phyloP scores from a whole-genome alignment of 495 filamentous ascomycete species.

The Usnea hakonensis region DNA sequence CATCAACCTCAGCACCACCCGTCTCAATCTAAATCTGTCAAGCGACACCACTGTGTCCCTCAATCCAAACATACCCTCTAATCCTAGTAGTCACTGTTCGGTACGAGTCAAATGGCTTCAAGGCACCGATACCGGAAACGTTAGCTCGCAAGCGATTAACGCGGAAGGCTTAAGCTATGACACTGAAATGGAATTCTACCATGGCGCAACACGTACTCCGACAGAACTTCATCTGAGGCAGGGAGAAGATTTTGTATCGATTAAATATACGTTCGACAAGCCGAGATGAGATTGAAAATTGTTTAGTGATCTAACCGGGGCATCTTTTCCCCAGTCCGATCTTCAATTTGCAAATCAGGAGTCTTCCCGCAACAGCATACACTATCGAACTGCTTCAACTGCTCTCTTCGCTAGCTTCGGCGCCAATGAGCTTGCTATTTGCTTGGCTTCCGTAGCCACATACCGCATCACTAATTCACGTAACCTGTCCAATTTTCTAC shows the following conservation, averaged over 20 bases:
- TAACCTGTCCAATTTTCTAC: too few relatives aligned
- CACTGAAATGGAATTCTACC: slow-evolving; percentile 20
- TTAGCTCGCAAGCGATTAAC: slow-evolving; percentile 17
- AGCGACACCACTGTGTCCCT: slow-evolving; percentile 6
- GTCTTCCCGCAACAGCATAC: too few relatives aligned
- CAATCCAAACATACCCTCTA: slow-evolving; percentile 18
- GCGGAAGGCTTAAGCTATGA: slow-evolving; percentile 18
- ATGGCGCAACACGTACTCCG: slow-evolving; percentile 18
- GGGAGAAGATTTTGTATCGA: slow-evolving; percentile 21
- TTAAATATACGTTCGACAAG: slow-evolving; percentile 18
- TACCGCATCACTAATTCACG: too few relatives aligned
- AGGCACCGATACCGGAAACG: slow-evolving; percentile 11
- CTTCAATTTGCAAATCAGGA: too few relatives aligned
- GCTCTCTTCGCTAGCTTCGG: too few relatives aligned
- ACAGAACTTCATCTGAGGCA: slow-evolving; percentile 20
- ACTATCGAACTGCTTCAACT: too few relatives aligned
- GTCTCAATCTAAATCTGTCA: slow-evolving; percentile 17
- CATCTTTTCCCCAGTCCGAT: too few relatives aligned
- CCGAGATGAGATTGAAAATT: slow-evolving; percentile 10
- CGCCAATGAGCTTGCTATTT: too few relatives aligned
- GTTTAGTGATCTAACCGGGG: too few relatives aligned
- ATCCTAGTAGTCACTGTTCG: slow-evolving; percentile 19
- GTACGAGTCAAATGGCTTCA: slow-evolving; percentile 21
- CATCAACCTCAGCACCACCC: slow-evolving; percentile 14
- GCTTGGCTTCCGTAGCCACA: too few relatives aligned